Percentiles rank a stretch among this genome's conserved stretches.
Evolutionary conservation across 257 asterid species (phyloP).

Genomic region (Phtheirospermum japonicum): DNA sequence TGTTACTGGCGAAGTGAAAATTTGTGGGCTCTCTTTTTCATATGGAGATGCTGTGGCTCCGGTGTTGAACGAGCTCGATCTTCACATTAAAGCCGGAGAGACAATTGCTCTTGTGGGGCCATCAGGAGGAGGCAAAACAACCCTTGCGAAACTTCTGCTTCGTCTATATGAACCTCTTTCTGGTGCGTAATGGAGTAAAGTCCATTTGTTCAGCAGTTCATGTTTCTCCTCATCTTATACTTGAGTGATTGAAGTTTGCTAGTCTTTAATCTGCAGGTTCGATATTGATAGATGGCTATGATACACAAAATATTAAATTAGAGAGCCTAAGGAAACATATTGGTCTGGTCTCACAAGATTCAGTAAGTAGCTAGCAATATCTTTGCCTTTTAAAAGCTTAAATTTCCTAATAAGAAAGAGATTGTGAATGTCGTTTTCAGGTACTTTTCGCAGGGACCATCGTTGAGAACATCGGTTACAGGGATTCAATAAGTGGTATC

Average conservation of each 20-base stretch:
- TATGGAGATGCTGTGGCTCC: conserved; percentile 53
- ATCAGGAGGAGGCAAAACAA: conserved; percentile 97
- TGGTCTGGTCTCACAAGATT: conserved; percentile 86
- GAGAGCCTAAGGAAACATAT: conserved; percentile 79
- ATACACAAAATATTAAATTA: conserved; percentile 49
- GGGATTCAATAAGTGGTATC: conserved; percentile 64
- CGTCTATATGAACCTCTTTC: conserved; percentile 79
- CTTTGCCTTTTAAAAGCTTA: not conserved
- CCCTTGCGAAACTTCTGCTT: conserved; percentile 87
- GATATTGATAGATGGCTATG: conserved; percentile 64
- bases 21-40: conserved; percentile 60
- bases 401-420: not conserved
- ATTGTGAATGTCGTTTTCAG: conserved; percentile 34
- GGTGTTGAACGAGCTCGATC: conserved; percentile 53
- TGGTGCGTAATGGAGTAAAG: conserved; percentile 38
- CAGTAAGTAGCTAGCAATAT: conserved; percentile 41
- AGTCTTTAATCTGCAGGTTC: conserved; percentile 45
- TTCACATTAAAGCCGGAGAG: conserved; percentile 79
- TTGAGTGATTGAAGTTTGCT: conserved; percentile 22
- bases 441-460: conserved; percentile 80
- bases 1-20: conserved; percentile 64
- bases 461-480: conserved; percentile 88
- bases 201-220: conserved; percentile 6
- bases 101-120: conserved; percentile 93
- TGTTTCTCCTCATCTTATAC: not conserved